Conservation (phyloP, 768 basidiomycete species). For the Pleurotus tuber-regium region DNA sequence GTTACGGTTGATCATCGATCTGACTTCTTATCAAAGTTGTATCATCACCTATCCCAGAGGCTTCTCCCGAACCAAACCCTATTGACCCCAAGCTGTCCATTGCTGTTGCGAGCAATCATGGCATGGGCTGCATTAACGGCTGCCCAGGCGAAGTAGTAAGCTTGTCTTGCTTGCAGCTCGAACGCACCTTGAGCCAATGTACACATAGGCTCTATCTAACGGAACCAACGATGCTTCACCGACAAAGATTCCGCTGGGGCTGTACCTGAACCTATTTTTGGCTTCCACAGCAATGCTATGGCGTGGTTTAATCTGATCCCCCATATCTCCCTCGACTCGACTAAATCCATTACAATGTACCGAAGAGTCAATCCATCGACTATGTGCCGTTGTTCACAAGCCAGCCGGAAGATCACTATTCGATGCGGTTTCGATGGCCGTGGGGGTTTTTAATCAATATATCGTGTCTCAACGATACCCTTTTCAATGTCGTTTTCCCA, state of each 20-base stretch:
- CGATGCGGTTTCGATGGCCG: too few relatives aligned
- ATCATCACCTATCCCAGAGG: slow-evolving; percentile 12
- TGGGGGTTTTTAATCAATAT: too few relatives aligned
- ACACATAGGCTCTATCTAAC: neutral
- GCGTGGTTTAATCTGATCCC: neutral
- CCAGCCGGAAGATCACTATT: too few relatives aligned
- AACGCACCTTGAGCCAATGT: too few relatives aligned
- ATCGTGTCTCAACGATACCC: too few relatives aligned
- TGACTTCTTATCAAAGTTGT: neutral
- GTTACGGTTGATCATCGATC: neutral
- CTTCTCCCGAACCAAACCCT: slow-evolving; percentile 18
- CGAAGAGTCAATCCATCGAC: too few relatives aligned
- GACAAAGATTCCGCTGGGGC: neutral
- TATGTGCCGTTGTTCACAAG: too few relatives aligned
- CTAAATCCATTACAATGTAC: too few relatives aligned
- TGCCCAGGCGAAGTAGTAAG: slow-evolving; percentile 18
- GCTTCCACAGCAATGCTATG: neutral
- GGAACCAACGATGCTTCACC: neutral
- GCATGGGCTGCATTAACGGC: slow-evolving; percentile 19
- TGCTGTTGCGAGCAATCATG: slow-evolving; percentile 24
- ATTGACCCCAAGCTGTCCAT: slow-evolving; percentile 22
- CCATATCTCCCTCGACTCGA: too few relatives aligned
- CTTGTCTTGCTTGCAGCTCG: slow-evolving; percentile 4
- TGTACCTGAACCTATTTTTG: neutral
- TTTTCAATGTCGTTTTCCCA: too few relatives aligned